Conservation (phyloP, 345 rosid species). For the Trapa incisa region DNA sequence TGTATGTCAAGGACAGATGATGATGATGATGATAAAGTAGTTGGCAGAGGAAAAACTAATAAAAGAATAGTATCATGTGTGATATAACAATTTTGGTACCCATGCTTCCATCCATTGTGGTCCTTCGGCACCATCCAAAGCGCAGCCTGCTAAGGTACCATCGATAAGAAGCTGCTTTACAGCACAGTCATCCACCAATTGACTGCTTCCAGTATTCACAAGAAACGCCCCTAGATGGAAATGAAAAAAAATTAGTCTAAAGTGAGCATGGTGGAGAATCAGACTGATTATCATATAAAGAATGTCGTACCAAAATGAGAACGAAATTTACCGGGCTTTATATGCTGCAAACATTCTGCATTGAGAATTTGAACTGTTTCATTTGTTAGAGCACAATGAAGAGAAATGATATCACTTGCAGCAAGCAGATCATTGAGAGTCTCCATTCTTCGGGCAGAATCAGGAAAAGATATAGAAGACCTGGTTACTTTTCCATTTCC, state of each 20-base stretch:
- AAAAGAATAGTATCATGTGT: neutral
- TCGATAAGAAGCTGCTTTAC: conserved; percentile 91
- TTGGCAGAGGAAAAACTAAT: neutral
- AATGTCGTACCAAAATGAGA: neutral
- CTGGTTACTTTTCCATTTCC: conserved; percentile 50
- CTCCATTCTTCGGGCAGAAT: conserved; percentile 96
- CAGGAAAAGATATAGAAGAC: conserved; percentile 61
- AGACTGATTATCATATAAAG: neutral
- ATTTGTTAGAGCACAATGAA: conserved; percentile 76
- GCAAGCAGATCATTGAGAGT: conserved; percentile 89
- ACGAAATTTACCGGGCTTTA: conserved; percentile 62
- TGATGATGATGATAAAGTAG: neutral
- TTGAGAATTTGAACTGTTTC: conserved; percentile 88
- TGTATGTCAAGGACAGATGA: neutral
- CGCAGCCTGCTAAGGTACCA: conserved; percentile 93
- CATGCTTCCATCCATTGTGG: conserved; percentile 99
- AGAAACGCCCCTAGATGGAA: conserved; percentile 73
- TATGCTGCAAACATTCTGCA: conserved; percentile 92
- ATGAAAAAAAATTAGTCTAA: neutral
- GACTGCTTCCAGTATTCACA: conserved; percentile 93
- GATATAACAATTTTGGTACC: conserved; percentile 37
- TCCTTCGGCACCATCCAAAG: conserved; percentile 97
- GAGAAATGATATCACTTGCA: conserved; percentile 90
- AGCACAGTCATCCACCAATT: conserved; percentile 86
- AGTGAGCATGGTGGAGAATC: conserved; percentile 7